Evolutionary conservation across 164 flowering plant species (phyloP), one percentile per base, ranked within the genome.

Genomic region (Nelumbo lutea): DNA sequence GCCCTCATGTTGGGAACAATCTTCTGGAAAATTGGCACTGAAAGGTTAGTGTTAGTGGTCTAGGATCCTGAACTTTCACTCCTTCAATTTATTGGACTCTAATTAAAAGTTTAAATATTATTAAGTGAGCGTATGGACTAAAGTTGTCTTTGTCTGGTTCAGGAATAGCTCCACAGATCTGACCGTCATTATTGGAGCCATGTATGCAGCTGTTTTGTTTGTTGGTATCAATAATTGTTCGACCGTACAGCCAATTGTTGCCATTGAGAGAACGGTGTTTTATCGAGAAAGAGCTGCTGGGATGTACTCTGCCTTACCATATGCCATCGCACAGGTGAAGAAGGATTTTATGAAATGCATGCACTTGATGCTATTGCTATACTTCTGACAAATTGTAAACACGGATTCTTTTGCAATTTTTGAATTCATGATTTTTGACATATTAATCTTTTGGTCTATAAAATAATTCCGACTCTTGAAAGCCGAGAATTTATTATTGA

Each of bases 271-370:
- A 77, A 88, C 96, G 0, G 97, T 94, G 10, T 94, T 88, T 61
- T 91, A 91, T 70, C 76, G 96, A 59, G 97, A 94, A 82, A 75
- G 87, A 76, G 96, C 96, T 7, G 97, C 97, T 6, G 98, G 97
- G 46, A 94, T 94, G 98, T 94, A 91, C 73, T 90, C 95, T 15
- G 90, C 96, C 1, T 68, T 91, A 61, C 97, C 98, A 56, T 94
- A 91, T 75, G 96, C 95, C 59, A 73, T 91, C 42, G 89, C 98
- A 69, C 98, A 91, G 89, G 98, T 90, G 50, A 73, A 68, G 6
- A 40, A 11, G n/a, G 15, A 44, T 43, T 47, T 15, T 27, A 9
- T 1, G 13, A 55, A n/a, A 5, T 9, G 15, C 15, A 68, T 45
- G 27, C 14, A 58, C 46, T 10, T 27, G 14, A 27, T 11, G 59